Percentiles rank a stretch among this genome's conserved stretches.
Conservation (phyloP, 2,329 filamentous ascomycete species). For the Hypoxylon sp. region DNA sequence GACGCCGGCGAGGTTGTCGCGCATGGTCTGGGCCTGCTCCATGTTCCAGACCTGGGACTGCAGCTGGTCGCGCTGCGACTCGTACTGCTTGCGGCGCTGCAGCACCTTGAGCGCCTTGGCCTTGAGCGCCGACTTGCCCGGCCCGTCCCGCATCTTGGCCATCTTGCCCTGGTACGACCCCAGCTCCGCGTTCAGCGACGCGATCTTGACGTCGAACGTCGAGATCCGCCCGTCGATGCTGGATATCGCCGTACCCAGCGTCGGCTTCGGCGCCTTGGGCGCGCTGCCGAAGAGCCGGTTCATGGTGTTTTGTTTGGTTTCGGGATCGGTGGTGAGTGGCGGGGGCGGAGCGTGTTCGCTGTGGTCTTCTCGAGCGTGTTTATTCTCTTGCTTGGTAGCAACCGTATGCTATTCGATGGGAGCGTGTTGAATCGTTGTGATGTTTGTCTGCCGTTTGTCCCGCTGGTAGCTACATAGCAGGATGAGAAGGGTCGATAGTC, state of each 20-base stretch:
- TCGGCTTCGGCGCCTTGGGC: slow-evolving; percentile 86
- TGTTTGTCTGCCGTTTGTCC: background rate
- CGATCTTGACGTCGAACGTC: slow-evolving; percentile 92
- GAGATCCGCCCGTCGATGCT: slow-evolving; percentile 72
- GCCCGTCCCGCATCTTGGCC: slow-evolving; percentile 91
- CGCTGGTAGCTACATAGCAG: background rate
- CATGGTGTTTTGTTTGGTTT: slow-evolving; percentile 75
- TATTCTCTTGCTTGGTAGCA: background rate
- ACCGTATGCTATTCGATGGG: background rate
- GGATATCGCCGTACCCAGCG: slow-evolving; percentile 74
- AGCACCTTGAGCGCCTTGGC: slow-evolving; percentile 94
- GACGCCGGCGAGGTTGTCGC: slow-evolving; percentile 97
- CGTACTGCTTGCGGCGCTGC: slow-evolving; percentile 92
- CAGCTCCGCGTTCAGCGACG: slow-evolving; percentile 90
- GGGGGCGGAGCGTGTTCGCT: background rate
- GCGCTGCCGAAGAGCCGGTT: slow-evolving; percentile 95
- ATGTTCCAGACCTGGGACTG: slow-evolving; percentile 98
- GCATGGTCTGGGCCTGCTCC: slow-evolving; percentile 98
- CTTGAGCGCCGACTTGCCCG: slow-evolving; percentile 90
- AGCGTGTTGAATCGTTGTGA: background rate
- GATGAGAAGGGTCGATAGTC: background rate
- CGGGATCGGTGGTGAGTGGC: slow-evolving; percentile 26
- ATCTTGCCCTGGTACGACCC: slow-evolving; percentile 87
- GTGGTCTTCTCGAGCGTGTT: background rate
- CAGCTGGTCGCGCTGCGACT: slow-evolving; percentile 90